phyloP scores from a whole-genome alignment of 2,329 filamentous ascomycete species.

The Blumeria hordei region DNA sequence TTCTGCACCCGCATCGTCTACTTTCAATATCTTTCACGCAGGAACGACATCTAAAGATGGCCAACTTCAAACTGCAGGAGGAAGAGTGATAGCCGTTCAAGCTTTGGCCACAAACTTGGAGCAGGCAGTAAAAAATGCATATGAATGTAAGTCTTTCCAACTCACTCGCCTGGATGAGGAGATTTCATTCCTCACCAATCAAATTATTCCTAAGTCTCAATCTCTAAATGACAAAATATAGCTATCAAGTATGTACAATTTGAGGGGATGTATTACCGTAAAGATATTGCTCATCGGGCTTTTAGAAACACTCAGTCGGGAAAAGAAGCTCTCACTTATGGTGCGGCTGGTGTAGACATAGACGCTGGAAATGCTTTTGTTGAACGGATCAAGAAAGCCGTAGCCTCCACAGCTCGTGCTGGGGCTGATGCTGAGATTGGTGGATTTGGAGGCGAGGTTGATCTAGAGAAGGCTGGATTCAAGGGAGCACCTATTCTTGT shows the following conservation, averaged over 20 bases:
- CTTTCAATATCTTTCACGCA: slow-evolving; percentile 72
- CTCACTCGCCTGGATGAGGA: not conserved
- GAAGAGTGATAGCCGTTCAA: slow-evolving; percentile 82
- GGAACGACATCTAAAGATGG: slow-evolving; percentile 46
- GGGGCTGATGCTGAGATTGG: slow-evolving; percentile 87
- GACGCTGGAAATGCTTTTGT: slow-evolving; percentile 87
- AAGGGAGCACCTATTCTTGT: slow-evolving; percentile 55
- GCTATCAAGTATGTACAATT: slow-evolving; percentile 43
- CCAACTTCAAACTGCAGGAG: slow-evolving; percentile 54
- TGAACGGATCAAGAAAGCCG: slow-evolving; percentile 66
- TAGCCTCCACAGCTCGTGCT: slow-evolving; percentile 61
- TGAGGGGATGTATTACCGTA: slow-evolving; percentile 33
- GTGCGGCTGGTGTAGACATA: slow-evolving; percentile 78
- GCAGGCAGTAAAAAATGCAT: slow-evolving; percentile 69
- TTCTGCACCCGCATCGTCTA: slow-evolving; percentile 17
- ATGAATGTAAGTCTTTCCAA: slow-evolving; percentile 29
- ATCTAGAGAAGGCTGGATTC: slow-evolving; percentile 53
- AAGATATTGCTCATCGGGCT: slow-evolving; percentile 68
- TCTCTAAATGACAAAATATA: not conserved
- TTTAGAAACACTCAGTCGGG: slow-evolving; percentile 23
- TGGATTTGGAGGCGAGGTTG: slow-evolving; percentile 76
- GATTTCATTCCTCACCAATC: no score
- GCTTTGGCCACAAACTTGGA: slow-evolving; percentile 53
- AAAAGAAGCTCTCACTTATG: slow-evolving; percentile 53
- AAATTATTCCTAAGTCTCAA: no score